Percentiles rank a stretch among this genome's conserved stretches.
Evolutionary conservation across 192 early-diverging fungal genomes (phyloP).

Genomic region (Dimargaris cristalligena): DNA sequence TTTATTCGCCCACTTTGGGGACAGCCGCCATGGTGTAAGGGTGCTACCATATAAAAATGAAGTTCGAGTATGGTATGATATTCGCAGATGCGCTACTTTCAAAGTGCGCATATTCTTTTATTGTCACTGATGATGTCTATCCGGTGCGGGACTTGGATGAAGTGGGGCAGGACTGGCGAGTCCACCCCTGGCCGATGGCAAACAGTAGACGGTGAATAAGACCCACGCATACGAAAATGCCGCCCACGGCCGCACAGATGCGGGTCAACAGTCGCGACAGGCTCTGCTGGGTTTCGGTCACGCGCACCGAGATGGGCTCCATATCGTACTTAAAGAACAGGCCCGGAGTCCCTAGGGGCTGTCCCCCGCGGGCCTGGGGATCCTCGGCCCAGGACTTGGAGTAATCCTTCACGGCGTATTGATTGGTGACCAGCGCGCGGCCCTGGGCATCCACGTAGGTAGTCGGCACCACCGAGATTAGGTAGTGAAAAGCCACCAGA

Average conservation of each 20-base stretch:
- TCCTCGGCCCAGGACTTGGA: slow-evolving; percentile 19
- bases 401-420: slow-evolving; percentile 84
- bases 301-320: slow-evolving; percentile 69
- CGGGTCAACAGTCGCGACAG: slow-evolving; percentile 60
- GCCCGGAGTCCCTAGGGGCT: slow-evolving; percentile 21
- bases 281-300: slow-evolving; percentile 43
- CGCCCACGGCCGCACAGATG: slow-evolving; percentile 75
- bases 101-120: too few relatives aligned
- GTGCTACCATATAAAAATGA: too few relatives aligned
- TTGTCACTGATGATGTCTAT: too few relatives aligned
- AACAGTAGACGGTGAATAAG: slow-evolving; percentile 26
- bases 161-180: too few relatives aligned
- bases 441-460: slow-evolving; percentile 44
- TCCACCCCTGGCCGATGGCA: not conserved
- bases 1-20: too few relatives aligned
- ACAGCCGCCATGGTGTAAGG: too few relatives aligned
- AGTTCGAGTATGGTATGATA: too few relatives aligned
- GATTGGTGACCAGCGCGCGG: slow-evolving; percentile 60
- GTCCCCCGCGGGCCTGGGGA: too few relatives aligned
- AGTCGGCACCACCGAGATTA: slow-evolving; percentile 73
- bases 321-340: slow-evolving; percentile 87
- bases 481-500: slow-evolving; percentile 71
- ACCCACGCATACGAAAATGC: slow-evolving; percentile 54
- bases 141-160: too few relatives aligned
- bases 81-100: too few relatives aligned